Evolutionary conservation across 1,284 basidiomycete genomes (phyloP).

Genomic region (Xerocomus amazonicus): DNA sequence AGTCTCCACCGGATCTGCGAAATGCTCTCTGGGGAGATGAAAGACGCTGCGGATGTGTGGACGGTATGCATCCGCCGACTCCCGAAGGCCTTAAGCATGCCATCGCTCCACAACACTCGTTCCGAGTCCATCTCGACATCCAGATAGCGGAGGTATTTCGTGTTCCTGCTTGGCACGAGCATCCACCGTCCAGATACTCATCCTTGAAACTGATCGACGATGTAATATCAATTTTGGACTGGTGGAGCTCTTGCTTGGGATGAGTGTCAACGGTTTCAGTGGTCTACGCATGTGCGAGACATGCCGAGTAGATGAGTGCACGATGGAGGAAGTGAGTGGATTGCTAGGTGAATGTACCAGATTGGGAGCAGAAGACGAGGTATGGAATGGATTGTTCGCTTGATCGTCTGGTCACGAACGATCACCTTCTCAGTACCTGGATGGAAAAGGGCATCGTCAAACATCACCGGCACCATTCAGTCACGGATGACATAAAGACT

Average conservation of each 20-base stretch:
- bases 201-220: conserved; percentile 2
- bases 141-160: neutral
- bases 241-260: conserved; percentile 5
- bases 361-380: conserved; percentile 15
- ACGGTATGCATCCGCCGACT: conserved; percentile 18
- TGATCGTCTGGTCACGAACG: conserved; percentile 12
- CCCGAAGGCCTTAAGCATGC: conserved; percentile 9
- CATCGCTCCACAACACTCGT: conserved; percentile 15
- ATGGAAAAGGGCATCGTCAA: neutral
- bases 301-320: conserved; percentile 16
- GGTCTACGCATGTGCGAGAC: conserved; percentile 15
- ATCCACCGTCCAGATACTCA: conserved; percentile 21
- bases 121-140: conserved; percentile 19
- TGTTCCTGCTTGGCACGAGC: conserved; percentile 11
- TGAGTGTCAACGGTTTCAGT: conserved; percentile 6
- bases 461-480: neutral
- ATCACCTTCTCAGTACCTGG: conserved; percentile 19
- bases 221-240: conserved; percentile 3
- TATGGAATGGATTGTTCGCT: conserved; percentile 13
- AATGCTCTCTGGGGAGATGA: conserved; percentile 10
- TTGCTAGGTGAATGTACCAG: conserved; percentile 19
- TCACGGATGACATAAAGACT: neutral
- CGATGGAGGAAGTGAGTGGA: conserved; percentile 15
- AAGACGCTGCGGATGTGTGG: conserved; percentile 12
- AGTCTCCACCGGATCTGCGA: conserved; percentile 18